Base-by-base conservation (phyloP, 192 early-diverging fungal species). In the Linnemannia schmuckeri region DNA sequence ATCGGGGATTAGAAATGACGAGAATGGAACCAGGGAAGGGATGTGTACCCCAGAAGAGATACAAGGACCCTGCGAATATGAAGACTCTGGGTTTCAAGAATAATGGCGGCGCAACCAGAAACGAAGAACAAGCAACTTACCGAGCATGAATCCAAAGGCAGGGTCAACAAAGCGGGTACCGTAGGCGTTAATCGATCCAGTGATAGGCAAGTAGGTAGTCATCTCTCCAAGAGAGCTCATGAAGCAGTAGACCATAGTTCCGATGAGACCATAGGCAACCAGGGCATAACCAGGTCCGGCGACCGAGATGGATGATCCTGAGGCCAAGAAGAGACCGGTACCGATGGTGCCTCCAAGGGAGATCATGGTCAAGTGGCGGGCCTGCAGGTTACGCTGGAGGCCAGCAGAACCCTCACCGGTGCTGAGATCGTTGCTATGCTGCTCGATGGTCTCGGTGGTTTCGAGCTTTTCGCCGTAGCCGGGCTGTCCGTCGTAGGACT, bases 271-370 rank as follows among this genome's bases (percentile, higher is more conserved):
- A 46, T 78, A 78, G 46, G 77, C 77, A 24, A 78, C 47, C 17
- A 70, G 68, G 20, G 93, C 89, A 42, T 95, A 96, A 2, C 92
- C 92, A 6, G 96, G 95, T 1, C 96, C 96, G 2, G 94, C 96
- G 0, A 81, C 75, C 1, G 93, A 91, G 33, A 97, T 90, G 22
- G 94, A 93, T 3, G 89, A 80, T 55, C 94, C 96, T 52, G 92
- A 92, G 46, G 96, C 94, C 81, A 97, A 88, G 80, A 97, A 97
- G 44, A 97, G 88, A 38, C 96, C 95, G 6, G 96, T 97, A 55
- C 95, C 88, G 41, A 89, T 91, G 18, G 88, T 91, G 55, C 95
- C 95, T 76, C 95, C 96, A 24, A 97, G 66, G 24, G 76, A 77
- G 57, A 82, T 93, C 88, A 89, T 89, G 71, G 89, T 86, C 90